phyloP scores from a whole-genome alignment of 495 filamentous ascomycete genomes.

The Sphaerosporella brunnea region DNA sequence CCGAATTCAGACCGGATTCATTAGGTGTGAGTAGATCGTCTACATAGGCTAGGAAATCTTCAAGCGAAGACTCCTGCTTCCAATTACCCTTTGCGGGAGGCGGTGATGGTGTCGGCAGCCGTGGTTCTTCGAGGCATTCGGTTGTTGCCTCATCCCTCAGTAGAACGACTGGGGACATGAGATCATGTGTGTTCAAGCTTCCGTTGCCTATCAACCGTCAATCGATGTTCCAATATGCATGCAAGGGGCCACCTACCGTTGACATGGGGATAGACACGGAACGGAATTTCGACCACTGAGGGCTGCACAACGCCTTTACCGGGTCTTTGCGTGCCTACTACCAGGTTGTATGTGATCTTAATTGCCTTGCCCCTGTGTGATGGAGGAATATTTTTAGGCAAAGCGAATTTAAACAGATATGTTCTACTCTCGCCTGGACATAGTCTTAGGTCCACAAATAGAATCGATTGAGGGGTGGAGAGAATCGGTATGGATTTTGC shows the following conservation, averaged over 20 bases:
- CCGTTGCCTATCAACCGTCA: conserved; percentile 35
- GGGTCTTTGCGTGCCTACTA: conserved; percentile 80
- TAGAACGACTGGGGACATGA: conserved; percentile 85
- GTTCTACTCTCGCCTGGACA: conserved; percentile 76
- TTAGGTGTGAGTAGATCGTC: conserved; percentile 50
- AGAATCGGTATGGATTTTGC: conserved; percentile 73
- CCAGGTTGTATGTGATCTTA: conserved; percentile 77
- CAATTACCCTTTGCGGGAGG: background rate
- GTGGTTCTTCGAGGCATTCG: conserved; percentile 31
- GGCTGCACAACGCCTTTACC: conserved; percentile 65
- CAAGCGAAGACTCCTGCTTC: conserved; percentile 28
- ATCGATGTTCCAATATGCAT: background rate
- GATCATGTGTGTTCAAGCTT: conserved; percentile 60
- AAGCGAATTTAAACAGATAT: conserved; percentile 66
- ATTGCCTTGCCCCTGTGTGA: conserved; percentile 84
- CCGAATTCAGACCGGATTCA: conserved; percentile 33
- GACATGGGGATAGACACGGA: conserved; percentile 52
- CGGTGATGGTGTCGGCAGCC: background rate
- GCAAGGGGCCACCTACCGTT: conserved; percentile 18
- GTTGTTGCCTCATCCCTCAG: conserved; percentile 69
- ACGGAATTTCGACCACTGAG: conserved; percentile 80
- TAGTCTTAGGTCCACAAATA: conserved; percentile 83
- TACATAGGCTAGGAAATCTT: conserved; percentile 60
- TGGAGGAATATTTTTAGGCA: conserved; percentile 76
- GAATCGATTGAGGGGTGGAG: conserved; percentile 87